These are phyloP conservation scores for Clonostachys rosea DNA, from an alignment of 2,329 filamentous ascomycete species.

Conservation along the genomic window DNA sequence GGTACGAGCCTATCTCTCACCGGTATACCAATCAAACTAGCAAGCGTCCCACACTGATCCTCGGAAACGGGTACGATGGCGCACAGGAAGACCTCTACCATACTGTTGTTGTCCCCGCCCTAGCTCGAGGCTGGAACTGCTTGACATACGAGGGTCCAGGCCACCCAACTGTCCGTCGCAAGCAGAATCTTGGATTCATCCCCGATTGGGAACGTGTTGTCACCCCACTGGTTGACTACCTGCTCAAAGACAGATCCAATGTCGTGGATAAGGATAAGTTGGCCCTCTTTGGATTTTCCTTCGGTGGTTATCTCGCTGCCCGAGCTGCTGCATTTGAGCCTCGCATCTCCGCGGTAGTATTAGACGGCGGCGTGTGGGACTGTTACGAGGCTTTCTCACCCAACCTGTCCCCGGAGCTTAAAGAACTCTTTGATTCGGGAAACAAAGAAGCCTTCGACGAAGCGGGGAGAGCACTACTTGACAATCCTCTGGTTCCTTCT, in stretches of 20 bases:
- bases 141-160: constrained; percentile 41
- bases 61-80: constrained; percentile 36
- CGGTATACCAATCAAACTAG: not conserved
- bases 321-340: constrained; percentile 37
- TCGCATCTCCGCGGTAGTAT: constrained; percentile 30
- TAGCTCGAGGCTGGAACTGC: constrained; percentile 32
- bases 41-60: constrained; percentile 27
- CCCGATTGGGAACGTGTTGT: constrained; percentile 34
- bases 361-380: constrained; percentile 31
- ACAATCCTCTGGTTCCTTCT: constrained; percentile 1
- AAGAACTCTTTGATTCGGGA: not conserved
- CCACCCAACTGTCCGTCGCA: constrained; percentile 30
- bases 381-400: not conserved
- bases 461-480: constrained; percentile 1
- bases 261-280: constrained; percentile 10
- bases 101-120: constrained; percentile 18
- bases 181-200: constrained; percentile 36
- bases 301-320: constrained; percentile 31
- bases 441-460: constrained; percentile 10
- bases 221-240: constrained; percentile 28
- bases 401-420: not conserved
- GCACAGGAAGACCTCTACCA: constrained; percentile 37
- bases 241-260: constrained; percentile 12
- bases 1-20: constrained; percentile 8
- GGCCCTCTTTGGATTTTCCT: constrained; percentile 30